Percentiles rank a stretch among this genome's conserved stretches.
These are phyloP conservation scores for Hortaea werneckii DNA, from an alignment of 2,329 filamentous ascomycete genomes.

Conservation along the genomic window DNA sequence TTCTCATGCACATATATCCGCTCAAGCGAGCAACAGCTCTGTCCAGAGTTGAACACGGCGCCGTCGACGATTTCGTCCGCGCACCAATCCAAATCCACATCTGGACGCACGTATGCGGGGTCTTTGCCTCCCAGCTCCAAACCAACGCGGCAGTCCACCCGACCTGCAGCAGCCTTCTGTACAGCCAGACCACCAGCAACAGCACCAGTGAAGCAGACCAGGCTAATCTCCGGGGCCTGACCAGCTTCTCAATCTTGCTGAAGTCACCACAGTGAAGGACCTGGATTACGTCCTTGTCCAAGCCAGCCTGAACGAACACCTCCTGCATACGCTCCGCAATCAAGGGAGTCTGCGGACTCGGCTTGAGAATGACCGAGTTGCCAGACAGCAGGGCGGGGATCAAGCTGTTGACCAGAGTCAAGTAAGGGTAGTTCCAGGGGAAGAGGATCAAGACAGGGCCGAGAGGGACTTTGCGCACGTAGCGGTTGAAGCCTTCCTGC, in stretches of 20 bases:
- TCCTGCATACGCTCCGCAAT: constrained; percentile 74
- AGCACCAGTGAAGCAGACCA: constrained; percentile 90
- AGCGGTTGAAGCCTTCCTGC: constrained; percentile 82
- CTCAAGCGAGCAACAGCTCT: constrained; percentile 91
- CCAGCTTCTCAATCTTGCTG: constrained; percentile 63
- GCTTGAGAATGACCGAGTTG: constrained; percentile 87
- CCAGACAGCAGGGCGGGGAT: constrained; percentile 84
- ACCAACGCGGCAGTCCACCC: constrained; percentile 69
- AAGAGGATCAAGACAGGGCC: constrained; percentile 85
- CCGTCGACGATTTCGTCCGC: constrained; percentile 93
- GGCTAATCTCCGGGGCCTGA: constrained; percentile 66
- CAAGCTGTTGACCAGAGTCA: constrained; percentile 85
- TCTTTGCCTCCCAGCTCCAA: constrained; percentile 93
- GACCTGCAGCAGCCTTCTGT: constrained; percentile 72
- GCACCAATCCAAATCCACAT: constrained; percentile 83
- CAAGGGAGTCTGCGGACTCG: constrained; percentile 88
- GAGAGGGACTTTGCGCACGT: constrained; percentile 77
- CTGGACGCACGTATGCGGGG: constrained; percentile 74
- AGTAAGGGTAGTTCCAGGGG: constrained; percentile 95
- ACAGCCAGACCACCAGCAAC: constrained; percentile 79
- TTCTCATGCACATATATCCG: constrained; percentile 80
- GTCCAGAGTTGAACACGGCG: constrained; percentile 95
- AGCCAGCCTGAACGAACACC: constrained; percentile 68
- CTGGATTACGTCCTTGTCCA: constrained; percentile 76
- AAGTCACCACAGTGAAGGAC: constrained; percentile 84